Evolutionary conservation across 371 early-diverging fungal species (phyloP), one percentile per base, ranked within the genome.

Genomic region (Syncephalastrum sp.): DNA sequence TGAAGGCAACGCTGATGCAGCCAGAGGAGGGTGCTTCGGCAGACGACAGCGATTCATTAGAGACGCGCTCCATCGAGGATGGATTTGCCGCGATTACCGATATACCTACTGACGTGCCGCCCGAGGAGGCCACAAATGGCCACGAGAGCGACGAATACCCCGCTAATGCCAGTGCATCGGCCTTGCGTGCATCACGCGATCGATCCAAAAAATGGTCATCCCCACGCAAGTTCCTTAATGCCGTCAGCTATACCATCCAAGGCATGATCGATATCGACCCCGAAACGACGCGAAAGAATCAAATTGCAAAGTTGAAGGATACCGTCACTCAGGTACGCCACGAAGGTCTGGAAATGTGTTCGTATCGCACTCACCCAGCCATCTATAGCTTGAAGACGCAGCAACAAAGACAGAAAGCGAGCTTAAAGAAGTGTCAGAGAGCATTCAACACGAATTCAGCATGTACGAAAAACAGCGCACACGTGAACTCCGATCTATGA

Each of bases 191-290:
- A 47, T 64, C 69, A 16, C 65, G 64, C 15, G 58, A 60, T 17
- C 71, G 74, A 47, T 77, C 75, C 54, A 79, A 78, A 14, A 75
- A 77, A 23, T 66, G 77, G 77, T 63, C 74, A 19, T 70, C 74
- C 19, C 74, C 77, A 3, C 53, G 81, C 14, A 82, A 81, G 47
- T 55, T 84, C n/a, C 67, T 87, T 42, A 79, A 80, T 61, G 77
- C 84, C 4, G 57, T 87, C 41, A 87, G 86, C 21, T 81, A 83
- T 41, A 87, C 89, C 4, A 60, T 91, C 16, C 88, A 91, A 62
- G 92, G 94, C 1, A 85, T 97, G 69, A 91, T 95, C 53, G 97
- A 96, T 78, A 89, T 91, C 14, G 96, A 97, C 64, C 96, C 96
- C 1, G 94, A 92, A 53, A 83, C 85, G 19, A 90, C 94, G 17